Evolutionary conservation across 805 yeast species (phyloP), one percentile per base, ranked within the genome.

Genomic region (Wickerhamomyces ciferrii): DNA sequence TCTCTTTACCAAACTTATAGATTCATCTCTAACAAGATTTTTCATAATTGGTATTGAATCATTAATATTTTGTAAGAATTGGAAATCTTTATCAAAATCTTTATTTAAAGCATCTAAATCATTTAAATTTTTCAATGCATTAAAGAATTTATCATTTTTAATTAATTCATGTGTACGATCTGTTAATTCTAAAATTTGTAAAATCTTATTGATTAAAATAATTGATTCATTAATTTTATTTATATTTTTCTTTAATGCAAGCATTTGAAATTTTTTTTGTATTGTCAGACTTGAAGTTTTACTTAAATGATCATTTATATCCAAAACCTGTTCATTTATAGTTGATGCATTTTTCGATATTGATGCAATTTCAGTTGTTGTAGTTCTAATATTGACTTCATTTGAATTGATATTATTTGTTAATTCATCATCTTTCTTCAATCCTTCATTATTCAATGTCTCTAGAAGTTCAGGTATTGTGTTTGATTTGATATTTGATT

Each of bases 81-180:
- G 84, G 57, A 85, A 86, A 44, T 80, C 78, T 40, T 79, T 74
- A 43, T 83, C 84, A 29, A 82, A 84, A 46, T 81, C 86, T 49
- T 84, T 85, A 53, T 84, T 87, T 38, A 84, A 71, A 47, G 76
- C 77, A 37, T 83, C 81, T 51, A 92, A 70, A 56, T 83, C 89
- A 49, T 89, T 91, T 43, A 90, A 69, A 53, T 85, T 79, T 62
- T 89, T 88, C 55, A 94, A 76, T 0, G 97, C 97, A 49, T 86
- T 86, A 62, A 88, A 91, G 55, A 87, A 87, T 54, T 83, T 82
- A 55, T 81, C 81, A 48, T 79, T 81, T 44, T 81, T 78, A 50
- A 89, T 84, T 59, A 91, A 70, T 36, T 87, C 91, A 60, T 89
- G 88, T 42, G 90, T 87, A 57, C 83, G 86, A 65, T 90, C 91